phyloP scores from a whole-genome alignment of 257 asterid species.

The Primulina huaijiensis region DNA sequence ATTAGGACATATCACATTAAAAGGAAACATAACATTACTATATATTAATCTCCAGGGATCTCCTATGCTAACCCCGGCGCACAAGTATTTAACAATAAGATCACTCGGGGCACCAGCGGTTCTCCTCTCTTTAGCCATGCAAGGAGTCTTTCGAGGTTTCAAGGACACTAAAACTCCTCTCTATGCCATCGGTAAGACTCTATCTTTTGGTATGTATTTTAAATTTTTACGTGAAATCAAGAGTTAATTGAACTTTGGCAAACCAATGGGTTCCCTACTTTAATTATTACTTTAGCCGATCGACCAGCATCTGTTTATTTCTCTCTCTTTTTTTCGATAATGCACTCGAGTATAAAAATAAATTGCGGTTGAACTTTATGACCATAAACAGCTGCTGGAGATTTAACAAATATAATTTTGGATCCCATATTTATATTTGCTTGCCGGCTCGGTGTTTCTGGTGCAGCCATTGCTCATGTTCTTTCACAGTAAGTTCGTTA shows the following conservation, averaged over 20 bases:
- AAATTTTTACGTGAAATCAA: background rate
- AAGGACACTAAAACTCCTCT: slow-evolving; percentile 92
- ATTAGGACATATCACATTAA: background rate
- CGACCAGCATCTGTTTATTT: no score
- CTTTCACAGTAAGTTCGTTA: slow-evolving; percentile 69
- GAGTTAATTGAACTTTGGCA: background rate
- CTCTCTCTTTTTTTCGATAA: no score
- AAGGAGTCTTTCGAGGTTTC: slow-evolving; percentile 90
- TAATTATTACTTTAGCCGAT: no score
- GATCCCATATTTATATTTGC: slow-evolving; percentile 82
- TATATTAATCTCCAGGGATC: slow-evolving; percentile 49
- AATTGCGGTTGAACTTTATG: background rate
- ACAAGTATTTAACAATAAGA: slow-evolving; percentile 64
- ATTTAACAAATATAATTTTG: slow-evolving; percentile 62
- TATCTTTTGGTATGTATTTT: background rate
- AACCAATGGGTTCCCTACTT: background rate
- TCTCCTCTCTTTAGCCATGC: slow-evolving; percentile 96
- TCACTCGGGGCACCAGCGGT: slow-evolving; percentile 97
- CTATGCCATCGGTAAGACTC: slow-evolving; percentile 68
- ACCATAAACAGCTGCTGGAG: slow-evolving; percentile 62
- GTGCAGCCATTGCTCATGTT: slow-evolving; percentile 99
- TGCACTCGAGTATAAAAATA: no score
- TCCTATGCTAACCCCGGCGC: slow-evolving; percentile 74
- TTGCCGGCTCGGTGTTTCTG: slow-evolving; percentile 73
- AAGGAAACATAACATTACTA: background rate